phyloP scores from a whole-genome alignment of 345 rosid species.

The Euclidium syriacum region DNA sequence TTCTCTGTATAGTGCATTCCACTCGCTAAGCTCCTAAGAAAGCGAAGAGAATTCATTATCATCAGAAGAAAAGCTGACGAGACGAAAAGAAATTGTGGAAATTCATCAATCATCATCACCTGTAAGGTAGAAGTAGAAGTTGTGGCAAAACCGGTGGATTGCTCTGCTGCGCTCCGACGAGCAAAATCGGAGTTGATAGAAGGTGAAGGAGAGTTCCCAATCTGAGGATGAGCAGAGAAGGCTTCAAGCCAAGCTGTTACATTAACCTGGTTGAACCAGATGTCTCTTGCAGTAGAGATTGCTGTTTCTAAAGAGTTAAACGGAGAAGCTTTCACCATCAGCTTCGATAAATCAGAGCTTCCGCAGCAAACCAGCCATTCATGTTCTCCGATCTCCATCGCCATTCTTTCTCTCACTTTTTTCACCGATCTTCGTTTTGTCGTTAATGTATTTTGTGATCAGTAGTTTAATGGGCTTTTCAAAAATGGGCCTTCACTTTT shows the following conservation, averaged over 20 bases:
- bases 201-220: constrained; percentile 52
- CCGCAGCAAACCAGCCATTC: constrained; percentile 76
- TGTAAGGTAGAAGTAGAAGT: constrained; percentile 58
- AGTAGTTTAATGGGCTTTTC: background rate
- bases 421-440: background rate
- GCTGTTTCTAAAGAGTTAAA: constrained; percentile 49
- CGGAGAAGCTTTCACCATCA: constrained; percentile 60
- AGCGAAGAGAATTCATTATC: background rate
- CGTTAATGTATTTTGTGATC: too few relatives aligned
- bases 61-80: background rate
- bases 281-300: constrained; percentile 48
- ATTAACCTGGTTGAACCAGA: constrained; percentile 84
- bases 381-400: constrained; percentile 47
- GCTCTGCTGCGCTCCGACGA: constrained; percentile 78
- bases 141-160: constrained; percentile 79
- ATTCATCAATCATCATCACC: constrained; percentile 34
- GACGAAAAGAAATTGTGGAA: background rate
- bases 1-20: constrained; percentile 62
- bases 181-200: constrained; percentile 38
- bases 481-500: background rate
- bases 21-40: constrained; percentile 58
- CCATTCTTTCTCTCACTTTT: background rate
- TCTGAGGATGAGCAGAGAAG: constrained; percentile 87
- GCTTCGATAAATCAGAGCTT: constrained; percentile 60
- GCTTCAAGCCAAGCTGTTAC: constrained; percentile 89